A percentile compares a stretch with the other conserved stretches of the same genome.
Conservation (phyloP, 2,329 filamentous ascomycete species). For the Ceratocystis alfenasii region DNA sequence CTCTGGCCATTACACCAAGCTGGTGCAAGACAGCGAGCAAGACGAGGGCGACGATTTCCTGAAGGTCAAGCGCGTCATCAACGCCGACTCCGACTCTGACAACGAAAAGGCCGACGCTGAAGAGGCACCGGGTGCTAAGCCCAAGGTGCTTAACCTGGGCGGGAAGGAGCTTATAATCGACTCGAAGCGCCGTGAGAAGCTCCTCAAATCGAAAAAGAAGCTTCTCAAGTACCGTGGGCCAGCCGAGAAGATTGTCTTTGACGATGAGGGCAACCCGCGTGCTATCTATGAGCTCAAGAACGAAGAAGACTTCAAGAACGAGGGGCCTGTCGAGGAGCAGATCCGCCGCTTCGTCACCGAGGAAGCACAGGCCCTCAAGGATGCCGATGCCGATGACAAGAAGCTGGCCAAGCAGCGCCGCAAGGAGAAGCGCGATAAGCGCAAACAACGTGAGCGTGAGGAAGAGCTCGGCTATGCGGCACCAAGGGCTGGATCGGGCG, state of each 20-base stretch:
- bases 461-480: conserved; percentile 29
- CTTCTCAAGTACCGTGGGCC: conserved; percentile 81
- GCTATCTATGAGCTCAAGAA: conserved; percentile 78
- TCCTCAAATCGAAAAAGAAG: conserved; percentile 91
- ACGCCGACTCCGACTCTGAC: conserved; percentile 38
- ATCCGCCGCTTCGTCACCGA: conserved; percentile 64
- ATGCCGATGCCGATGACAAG: conserved; percentile 76
- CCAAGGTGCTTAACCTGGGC: conserved; percentile 54
- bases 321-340: conserved; percentile 65
- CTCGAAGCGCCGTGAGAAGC: conserved; percentile 87
- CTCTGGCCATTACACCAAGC: conserved; percentile 82
- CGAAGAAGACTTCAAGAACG: conserved; percentile 65
- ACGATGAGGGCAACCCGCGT: conserved; percentile 80
- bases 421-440: conserved; percentile 61
- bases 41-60: conserved; percentile 72
- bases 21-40: conserved; percentile 49
- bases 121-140: conserved; percentile 32
- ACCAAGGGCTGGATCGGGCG: conserved; percentile 25
- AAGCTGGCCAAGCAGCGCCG: conserved; percentile 64
- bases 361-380: conserved; percentile 58
- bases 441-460: conserved; percentile 50
- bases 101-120: conserved; percentile 31
- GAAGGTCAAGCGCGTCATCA: conserved; percentile 76
- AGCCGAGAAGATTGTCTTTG: conserved; percentile 75
- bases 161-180: conserved; percentile 72